phyloP scores from a whole-genome alignment of 495 filamentous ascomycete genomes.

The Penicillium cataractarum region DNA sequence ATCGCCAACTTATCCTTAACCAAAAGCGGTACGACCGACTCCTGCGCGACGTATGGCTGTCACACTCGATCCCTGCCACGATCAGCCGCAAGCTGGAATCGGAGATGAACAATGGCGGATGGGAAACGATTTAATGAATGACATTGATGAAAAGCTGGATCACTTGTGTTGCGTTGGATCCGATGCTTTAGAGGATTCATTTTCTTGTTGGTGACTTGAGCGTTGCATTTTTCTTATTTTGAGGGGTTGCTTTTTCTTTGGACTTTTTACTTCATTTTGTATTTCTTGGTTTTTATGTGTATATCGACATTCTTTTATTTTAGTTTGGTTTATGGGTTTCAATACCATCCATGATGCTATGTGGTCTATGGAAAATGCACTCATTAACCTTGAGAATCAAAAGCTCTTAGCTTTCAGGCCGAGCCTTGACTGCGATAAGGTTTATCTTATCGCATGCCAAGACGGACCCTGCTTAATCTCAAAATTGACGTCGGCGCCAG shows the following conservation, averaged over 20 bases:
- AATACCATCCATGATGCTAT: neutral
- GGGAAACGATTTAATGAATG: constrained; percentile 77
- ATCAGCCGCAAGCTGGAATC: constrained; percentile 89
- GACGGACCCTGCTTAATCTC: constrained; percentile 14
- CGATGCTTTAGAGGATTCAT: constrained; percentile 7
- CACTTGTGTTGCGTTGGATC: constrained; percentile 1
- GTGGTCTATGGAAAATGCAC: no score
- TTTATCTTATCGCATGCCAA: constrained; percentile 26
- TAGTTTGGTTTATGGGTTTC: neutral
- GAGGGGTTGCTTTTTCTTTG: neutral
- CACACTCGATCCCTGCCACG: constrained; percentile 82
- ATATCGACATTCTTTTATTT: neutral
- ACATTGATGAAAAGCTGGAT: constrained; percentile 13
- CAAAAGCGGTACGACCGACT: constrained; percentile 91
- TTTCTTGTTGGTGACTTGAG: neutral
- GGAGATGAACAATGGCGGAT: constrained; percentile 94
- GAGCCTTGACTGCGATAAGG: constrained; percentile 6
- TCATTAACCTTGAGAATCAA: no score
- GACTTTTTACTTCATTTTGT: neutral
- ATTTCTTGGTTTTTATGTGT: neutral
- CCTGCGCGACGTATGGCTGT: constrained; percentile 83
- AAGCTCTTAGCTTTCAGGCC: neutral
- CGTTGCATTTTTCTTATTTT: neutral
- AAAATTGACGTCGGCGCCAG: constrained; percentile 20
- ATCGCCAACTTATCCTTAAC: constrained; percentile 86